Evolutionary conservation across 805 yeast genomes (phyloP).

Genomic region (Schizosaccharomyces octosporus): DNA sequence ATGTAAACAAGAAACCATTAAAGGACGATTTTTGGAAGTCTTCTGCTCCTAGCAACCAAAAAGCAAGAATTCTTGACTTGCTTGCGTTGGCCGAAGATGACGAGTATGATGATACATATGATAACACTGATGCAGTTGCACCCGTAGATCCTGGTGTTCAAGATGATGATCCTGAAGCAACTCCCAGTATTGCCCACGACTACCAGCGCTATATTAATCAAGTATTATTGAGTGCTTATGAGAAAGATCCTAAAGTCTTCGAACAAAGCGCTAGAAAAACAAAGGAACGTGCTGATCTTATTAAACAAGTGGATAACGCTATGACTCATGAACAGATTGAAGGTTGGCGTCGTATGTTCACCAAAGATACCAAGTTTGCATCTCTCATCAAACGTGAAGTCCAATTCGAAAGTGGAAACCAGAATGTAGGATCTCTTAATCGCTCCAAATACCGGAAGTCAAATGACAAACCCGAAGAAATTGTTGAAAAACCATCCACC

Average conservation of each 20-base stretch:
- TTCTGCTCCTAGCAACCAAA: not conserved
- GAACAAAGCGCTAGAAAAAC: not conserved
- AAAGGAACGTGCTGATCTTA: not conserved
- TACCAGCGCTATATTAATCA: not conserved
- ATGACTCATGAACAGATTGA: not conserved
- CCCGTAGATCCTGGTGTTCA: not conserved
- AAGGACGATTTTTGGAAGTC: not conserved
- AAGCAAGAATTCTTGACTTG: not conserved
- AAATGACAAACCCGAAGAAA: not conserved
- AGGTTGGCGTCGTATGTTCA: not conserved
- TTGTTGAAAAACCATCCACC: not conserved
- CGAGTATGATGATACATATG: not conserved
- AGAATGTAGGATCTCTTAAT: not conserved
- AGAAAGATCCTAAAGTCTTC: not conserved
- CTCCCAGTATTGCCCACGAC: not conserved
- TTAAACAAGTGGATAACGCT: not conserved
- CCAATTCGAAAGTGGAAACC: not conserved
- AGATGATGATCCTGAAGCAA: not conserved
- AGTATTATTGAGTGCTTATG: not conserved
- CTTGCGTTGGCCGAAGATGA: not conserved
- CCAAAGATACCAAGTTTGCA: not conserved
- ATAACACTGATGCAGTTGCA: not conserved
- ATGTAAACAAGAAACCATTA: not conserved
- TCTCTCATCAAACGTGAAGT: not conserved
- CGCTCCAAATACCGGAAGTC: not conserved